Evolutionary conservation across 2,329 filamentous ascomycete genomes (phyloP), one percentile per base, ranked within the genome.

Genomic region (Colletotrichum lentis): DNA sequence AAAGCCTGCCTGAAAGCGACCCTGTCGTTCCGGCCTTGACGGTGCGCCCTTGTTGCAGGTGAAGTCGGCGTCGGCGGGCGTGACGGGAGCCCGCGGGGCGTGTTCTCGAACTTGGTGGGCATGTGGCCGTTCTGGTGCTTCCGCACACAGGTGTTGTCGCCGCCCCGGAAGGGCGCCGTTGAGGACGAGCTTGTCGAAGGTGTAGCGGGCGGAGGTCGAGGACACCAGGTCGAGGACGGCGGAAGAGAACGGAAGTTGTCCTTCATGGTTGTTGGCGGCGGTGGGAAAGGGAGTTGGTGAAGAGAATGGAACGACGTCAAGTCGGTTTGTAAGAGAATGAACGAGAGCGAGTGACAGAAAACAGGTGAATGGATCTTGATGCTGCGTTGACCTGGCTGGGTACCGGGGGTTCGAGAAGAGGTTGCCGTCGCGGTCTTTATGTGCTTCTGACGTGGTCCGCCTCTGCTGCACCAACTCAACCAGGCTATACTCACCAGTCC

Each of bases 121-220:
- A 69, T 71, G 64, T 72, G 69, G 41, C 58, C 52, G 53, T 67
- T 65, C 54, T 56, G 64, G 62, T 71, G 64, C 64, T 69, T 66
- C 54, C 70, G 68, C 37, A 72, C 41, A 57, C 71, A 72, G 50
- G 66, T 64, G 61, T 72, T 70, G 69, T 71, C 70, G 18, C 67
- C 63, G 20, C 73, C 73, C 50, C 67, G 61, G 58, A n/a, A 62
- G 54, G n/a, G 50, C 50, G 18, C 68, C 71, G 70, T 74, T 73
- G 66, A 72, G 44, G 6, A 69, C 37, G 22, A 74, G 64, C 59
- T 71, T 70, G 66, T 70, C 69, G 37, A 74, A 74, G 68, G 71
- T 73, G 71, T 74, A 74, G 60, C 74, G 71, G 27, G 72, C 70
- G 3, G 64, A 62, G n/a, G 55, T 46, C 18, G 56, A 44, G 41